Evolutionary conservation across 306 rosid species (phyloP).

Genomic region (Crotalaria pallida): DNA sequence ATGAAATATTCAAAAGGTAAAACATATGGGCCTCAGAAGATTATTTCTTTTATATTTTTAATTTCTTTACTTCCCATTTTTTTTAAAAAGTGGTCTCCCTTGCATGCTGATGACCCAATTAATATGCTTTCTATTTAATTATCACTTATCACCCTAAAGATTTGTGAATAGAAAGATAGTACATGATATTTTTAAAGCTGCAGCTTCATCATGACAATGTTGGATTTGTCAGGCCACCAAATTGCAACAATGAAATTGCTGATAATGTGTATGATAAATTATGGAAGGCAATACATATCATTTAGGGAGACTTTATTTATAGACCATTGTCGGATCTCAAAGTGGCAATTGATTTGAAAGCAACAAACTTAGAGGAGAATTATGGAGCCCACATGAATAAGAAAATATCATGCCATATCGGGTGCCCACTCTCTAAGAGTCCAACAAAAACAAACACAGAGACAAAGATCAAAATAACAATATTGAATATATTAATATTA

Average conservation of each 20-base stretch:
- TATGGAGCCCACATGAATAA: conserved; percentile 21
- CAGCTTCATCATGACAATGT: conserved; percentile 24
- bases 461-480: not conserved
- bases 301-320: not conserved
- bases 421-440: not conserved
- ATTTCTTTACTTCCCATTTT: conserved; percentile 11
- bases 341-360: conserved; percentile 37
- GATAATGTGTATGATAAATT: conserved; percentile 1
- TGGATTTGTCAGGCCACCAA: conserved; percentile 12
- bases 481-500: not conserved
- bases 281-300: conserved; percentile 10
- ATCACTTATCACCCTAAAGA: not conserved
- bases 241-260: conserved; percentile 10
- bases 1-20: conserved; percentile 30
- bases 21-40: conserved; percentile 28
- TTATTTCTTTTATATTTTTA: not conserved
- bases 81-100: not conserved
- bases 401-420: conserved; percentile 21
- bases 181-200: conserved; percentile 6
- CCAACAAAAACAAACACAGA: not conserved
- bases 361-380: conserved; percentile 16
- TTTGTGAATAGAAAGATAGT: conserved; percentile 8
- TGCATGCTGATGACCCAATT: conserved; percentile 11
- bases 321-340: conserved; percentile 30
- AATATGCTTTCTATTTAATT: conserved; percentile 7